phyloP scores from a whole-genome alignment of 1,284 basidiomycete species.

The Cryptococcus neoformans region DNA sequence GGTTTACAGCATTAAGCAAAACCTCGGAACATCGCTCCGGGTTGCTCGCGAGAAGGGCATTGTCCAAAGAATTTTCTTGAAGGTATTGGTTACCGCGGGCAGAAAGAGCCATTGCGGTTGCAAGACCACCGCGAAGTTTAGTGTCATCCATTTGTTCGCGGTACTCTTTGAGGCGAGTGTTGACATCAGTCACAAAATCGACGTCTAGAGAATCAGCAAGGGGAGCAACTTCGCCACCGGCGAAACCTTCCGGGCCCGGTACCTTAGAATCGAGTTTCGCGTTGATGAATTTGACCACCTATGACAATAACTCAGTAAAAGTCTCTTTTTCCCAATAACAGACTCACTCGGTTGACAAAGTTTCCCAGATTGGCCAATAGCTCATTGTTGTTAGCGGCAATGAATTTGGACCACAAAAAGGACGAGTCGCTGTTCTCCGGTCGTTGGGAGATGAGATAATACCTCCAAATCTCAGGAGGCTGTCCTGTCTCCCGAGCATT shows the following conservation, averaged over 20 bases:
- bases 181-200: constrained; percentile 78
- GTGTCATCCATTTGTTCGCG: constrained; percentile 85
- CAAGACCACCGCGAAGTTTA: constrained; percentile 82
- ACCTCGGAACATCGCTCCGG: constrained; percentile 87
- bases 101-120: constrained; percentile 86
- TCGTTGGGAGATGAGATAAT: constrained; percentile 88
- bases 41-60: constrained; percentile 76
- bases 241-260: constrained; percentile 69
- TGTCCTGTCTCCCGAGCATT: constrained; percentile 91
- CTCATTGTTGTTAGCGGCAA: constrained; percentile 90
- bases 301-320: neutral
- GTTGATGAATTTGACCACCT: constrained; percentile 79
- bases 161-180: constrained; percentile 75
- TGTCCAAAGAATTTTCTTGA: constrained; percentile 87
- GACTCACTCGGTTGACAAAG: constrained; percentile 82
- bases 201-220: constrained; percentile 59
- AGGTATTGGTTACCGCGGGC: constrained; percentile 93
- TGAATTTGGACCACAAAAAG: constrained; percentile 97
- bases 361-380: constrained; percentile 97
- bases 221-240: constrained; percentile 53
- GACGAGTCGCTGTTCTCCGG: constrained; percentile 93
- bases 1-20: constrained; percentile 82
- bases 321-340: neutral
- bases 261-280: constrained; percentile 80
- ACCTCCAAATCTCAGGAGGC: constrained; percentile 93